phyloP scores from a whole-genome alignment of 208 protist species.

The Naegleria fowleri region DNA sequence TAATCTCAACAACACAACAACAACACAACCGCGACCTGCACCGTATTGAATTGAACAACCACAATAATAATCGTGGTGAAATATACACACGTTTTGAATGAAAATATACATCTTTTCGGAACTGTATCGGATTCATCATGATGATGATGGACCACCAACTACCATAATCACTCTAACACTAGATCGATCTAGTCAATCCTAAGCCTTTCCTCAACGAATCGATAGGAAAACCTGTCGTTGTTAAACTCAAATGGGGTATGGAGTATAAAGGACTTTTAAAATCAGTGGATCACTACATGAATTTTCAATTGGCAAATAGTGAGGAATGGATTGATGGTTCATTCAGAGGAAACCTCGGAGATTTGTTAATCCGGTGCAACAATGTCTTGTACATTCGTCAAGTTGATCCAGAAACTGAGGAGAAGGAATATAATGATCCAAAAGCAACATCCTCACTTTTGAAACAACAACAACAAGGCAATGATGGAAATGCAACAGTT shows the following conservation, averaged over 20 bases:
- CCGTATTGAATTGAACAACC: no score
- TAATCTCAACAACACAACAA: no score
- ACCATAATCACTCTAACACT: no score
- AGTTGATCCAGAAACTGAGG: not conserved
- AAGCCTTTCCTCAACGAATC: slow-evolving; percentile 87
- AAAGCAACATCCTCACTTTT: not conserved
- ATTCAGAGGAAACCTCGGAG: slow-evolving; percentile 70
- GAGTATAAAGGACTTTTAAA: slow-evolving; percentile 91
- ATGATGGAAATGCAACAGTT: not conserved
- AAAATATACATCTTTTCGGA: no score
- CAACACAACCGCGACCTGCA: no score
- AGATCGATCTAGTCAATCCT: slow-evolving; percentile 69
- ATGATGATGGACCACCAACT: no score
- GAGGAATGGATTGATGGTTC: slow-evolving; percentile 75
- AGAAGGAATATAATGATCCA: not conserved
- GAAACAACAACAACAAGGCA: no score
- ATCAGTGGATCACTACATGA: slow-evolving; percentile 94
- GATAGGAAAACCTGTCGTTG: slow-evolving; percentile 83
- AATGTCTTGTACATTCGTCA: slow-evolving; percentile 72
- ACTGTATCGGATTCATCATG: no score
- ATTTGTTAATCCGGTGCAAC: slow-evolving; percentile 78
- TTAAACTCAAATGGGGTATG: slow-evolving; percentile 97
- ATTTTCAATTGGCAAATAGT: slow-evolving; percentile 73
- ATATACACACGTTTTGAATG: no score
- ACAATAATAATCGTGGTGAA: no score